These are phyloP conservation scores for Pichiaceae sp. DNA, from an alignment of 1,139 yeast genomes.

Conservation along the genomic window DNA sequence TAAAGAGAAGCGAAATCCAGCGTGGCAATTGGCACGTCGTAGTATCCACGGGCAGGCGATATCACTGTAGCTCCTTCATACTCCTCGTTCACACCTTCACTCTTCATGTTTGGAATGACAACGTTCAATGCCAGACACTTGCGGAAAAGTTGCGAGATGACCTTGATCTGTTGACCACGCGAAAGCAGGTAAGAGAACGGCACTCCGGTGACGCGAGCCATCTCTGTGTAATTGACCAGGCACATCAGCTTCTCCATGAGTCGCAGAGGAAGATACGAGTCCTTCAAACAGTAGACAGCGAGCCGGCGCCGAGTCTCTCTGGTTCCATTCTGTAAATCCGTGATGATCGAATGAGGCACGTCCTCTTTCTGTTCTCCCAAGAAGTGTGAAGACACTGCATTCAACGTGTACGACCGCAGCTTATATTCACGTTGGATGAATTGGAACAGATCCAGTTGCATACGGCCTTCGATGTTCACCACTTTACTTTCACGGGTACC, in stretches of 20 bases:
- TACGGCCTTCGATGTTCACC: constrained; percentile 89
- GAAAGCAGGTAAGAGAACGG: constrained; percentile 85
- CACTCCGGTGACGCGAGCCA: constrained; percentile 99
- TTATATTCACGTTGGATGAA: constrained; percentile 93
- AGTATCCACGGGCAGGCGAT: constrained; percentile 92
- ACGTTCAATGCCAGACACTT: constrained; percentile 81
- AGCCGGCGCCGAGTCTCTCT: constrained; percentile 88
- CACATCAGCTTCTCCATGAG: constrained; percentile 91
- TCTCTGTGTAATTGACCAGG: constrained; percentile 91
- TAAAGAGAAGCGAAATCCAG: constrained; percentile 95
- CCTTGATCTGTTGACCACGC: constrained; percentile 97
- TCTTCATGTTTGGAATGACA: constrained; percentile 83
- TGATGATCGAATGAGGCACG: constrained; percentile 93
- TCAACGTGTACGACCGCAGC: constrained; percentile 86
- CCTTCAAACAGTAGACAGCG: constrained; percentile 96
- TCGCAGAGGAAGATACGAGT: constrained; percentile 86
- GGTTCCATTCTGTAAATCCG: constrained; percentile 88
- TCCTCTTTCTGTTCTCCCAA: constrained; percentile 96
- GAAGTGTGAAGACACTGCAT: constrained; percentile 92
- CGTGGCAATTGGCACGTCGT: constrained; percentile 95
- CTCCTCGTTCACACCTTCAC: constrained; percentile 79
- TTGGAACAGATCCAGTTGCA: constrained; percentile 90
- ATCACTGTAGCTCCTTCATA: constrained; percentile 99
- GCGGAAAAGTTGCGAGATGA: constrained; percentile 87
- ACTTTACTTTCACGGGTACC: constrained; percentile 93